Conservation (phyloP, 768 basidiomycete species). For the Tylopilus subfusipes region DNA sequence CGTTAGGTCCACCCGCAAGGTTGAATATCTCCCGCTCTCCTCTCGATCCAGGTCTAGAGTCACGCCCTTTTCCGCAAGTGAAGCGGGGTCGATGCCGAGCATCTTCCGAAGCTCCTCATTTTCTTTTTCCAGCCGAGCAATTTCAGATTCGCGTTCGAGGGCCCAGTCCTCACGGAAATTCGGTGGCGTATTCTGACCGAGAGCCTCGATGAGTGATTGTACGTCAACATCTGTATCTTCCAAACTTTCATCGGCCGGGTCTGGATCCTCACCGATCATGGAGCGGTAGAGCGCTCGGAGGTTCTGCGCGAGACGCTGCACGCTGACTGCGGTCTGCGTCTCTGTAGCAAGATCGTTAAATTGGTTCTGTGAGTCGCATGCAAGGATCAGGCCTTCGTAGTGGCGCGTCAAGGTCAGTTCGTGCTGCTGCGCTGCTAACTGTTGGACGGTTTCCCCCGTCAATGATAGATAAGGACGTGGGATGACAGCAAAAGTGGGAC, state of each 20-base stretch:
- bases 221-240: conserved; percentile 41
- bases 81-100: conserved; percentile 67
- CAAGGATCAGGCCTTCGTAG: conserved; percentile 77
- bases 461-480: not conserved
- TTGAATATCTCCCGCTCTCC: conserved; percentile 37
- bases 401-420: conserved; percentile 84
- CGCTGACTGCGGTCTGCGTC: conserved; percentile 57
- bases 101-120: conserved; percentile 74
- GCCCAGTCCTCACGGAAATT: conserved; percentile 75
- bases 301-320: conserved; percentile 67
- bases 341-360: conserved; percentile 56
- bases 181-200: conserved; percentile 38
- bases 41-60: conserved; percentile 46
- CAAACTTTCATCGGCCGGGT: conserved; percentile 24
- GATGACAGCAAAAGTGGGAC: conserved; percentile 29
- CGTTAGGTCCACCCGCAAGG: conserved; percentile 16
- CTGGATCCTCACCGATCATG: conserved; percentile 58
- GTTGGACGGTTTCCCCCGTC: conserved; percentile 8
- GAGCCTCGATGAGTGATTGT: conserved; percentile 39
- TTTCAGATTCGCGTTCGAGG: conserved; percentile 82
- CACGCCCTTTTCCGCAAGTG: conserved; percentile 51
- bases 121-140: conserved; percentile 75
- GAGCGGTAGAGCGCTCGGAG: conserved; percentile 71
- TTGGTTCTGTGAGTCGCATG: conserved; percentile 56
- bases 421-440: conserved; percentile 92